A percentile compares a stretch with the other conserved stretches of the same genome.
phyloP scores from a whole-genome alignment of 352 stramenopile genomes.

The Phytophthora vignae region DNA sequence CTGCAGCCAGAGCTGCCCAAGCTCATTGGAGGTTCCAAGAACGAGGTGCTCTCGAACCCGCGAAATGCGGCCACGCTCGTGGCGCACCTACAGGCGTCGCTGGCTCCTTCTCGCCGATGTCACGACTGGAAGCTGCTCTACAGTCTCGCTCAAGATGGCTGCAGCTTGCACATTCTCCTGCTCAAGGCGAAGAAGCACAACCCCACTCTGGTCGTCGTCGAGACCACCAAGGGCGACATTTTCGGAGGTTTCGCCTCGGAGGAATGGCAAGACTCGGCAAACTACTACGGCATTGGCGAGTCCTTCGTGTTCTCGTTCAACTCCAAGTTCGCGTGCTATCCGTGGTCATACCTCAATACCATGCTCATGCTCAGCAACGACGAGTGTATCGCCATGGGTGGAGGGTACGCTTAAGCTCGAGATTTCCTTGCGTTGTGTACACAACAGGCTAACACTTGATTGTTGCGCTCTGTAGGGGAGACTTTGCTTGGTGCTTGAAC shows the following conservation, averaged over 20 bases:
- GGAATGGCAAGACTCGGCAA: constrained; percentile 54
- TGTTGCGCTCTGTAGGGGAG: constrained; percentile 37
- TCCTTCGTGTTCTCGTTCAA: constrained; percentile 78
- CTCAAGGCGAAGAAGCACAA: constrained; percentile 46
- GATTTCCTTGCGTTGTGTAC: not conserved
- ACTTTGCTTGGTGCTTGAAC: constrained; percentile 78
- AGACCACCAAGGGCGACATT: constrained; percentile 68
- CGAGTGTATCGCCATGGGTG: constrained; percentile 76
- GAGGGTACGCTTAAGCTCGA: constrained; percentile 53
- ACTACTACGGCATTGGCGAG: constrained; percentile 79
- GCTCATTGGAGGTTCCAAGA: constrained; percentile 55
- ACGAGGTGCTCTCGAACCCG: constrained; percentile 57
- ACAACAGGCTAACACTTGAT: not conserved
- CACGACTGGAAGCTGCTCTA: constrained; percentile 80
- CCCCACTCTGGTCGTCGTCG: constrained; percentile 65
- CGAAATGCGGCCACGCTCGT: constrained; percentile 53
- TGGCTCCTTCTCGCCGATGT: constrained; percentile 54
- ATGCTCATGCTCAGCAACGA: constrained; percentile 84
- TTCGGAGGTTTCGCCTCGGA: constrained; percentile 70
- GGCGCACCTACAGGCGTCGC: constrained; percentile 63
- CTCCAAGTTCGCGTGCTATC: constrained; percentile 65
- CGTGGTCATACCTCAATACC: constrained; percentile 65
- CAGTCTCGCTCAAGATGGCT: constrained; percentile 71
- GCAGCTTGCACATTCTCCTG: constrained; percentile 69
- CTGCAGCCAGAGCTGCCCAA: constrained; percentile 44